Percentiles rank a stretch among this genome's conserved stretches.
Conservation (phyloP, 495 filamentous ascomycete species). For the Aspergillus bridgeri region DNA sequence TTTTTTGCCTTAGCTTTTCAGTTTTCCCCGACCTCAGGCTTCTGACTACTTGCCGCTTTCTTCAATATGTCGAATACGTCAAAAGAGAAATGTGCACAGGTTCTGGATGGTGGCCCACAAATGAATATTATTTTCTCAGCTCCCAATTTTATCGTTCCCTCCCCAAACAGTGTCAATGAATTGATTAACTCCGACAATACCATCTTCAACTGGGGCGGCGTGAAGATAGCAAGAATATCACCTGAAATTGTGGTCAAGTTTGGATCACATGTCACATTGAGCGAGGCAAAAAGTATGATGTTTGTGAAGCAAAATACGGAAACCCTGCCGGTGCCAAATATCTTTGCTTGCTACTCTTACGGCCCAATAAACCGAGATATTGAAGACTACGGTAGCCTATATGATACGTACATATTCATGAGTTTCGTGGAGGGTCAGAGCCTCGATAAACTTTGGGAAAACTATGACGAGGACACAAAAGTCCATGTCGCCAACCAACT, state of each 20-base stretch:
- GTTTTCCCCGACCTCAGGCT: too few species aligned
- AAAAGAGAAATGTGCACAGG: not conserved
- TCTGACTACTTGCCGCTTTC: not conserved
- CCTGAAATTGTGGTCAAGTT: constrained; percentile 24
- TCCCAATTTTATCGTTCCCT: constrained; percentile 1
- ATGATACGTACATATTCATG: constrained; percentile 31
- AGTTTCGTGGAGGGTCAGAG: constrained; percentile 24
- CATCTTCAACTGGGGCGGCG: constrained; percentile 13
- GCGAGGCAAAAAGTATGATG: constrained; percentile 28
- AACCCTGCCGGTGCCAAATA: constrained; percentile 26
- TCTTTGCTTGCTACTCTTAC: constrained; percentile 26
- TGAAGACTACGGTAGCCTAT: constrained; percentile 16
- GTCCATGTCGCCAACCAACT: constrained; percentile 13
- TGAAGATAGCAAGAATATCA: constrained; percentile 14
- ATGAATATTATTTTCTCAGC: constrained; percentile 9
- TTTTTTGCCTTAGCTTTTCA: too few species aligned
- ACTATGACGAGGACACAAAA: constrained; percentile 15
- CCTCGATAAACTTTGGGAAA: constrained; percentile 19
- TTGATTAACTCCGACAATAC: constrained; percentile 6
- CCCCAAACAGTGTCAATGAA: constrained; percentile 9
- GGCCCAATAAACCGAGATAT: constrained; percentile 17
- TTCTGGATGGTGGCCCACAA: constrained; percentile 3
- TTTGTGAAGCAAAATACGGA: constrained; percentile 23
- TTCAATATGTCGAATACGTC: constrained; percentile 2
- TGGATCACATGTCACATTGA: constrained; percentile 15